These are phyloP conservation scores for Ceratobasidium sp. DNA, from an alignment of 1,284 basidiomycete genomes.

Conservation along the genomic window DNA sequence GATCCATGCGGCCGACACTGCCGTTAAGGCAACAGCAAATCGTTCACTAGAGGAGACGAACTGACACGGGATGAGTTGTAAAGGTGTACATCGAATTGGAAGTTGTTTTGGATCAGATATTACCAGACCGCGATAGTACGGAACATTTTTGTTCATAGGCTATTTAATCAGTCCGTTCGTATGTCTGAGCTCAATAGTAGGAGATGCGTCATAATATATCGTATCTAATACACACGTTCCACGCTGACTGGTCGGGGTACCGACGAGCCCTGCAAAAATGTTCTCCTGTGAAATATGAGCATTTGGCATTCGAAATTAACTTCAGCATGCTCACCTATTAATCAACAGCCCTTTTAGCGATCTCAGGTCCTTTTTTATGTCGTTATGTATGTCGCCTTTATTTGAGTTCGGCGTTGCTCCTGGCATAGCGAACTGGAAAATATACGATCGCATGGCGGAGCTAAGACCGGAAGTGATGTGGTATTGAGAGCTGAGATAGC, in stretches of 20 bases:
- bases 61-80: too few relatives aligned
- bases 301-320: not conserved
- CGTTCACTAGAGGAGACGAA: too few relatives aligned
- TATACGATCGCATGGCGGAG: slow-evolving; percentile 28
- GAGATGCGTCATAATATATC: not conserved
- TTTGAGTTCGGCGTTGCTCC: slow-evolving; percentile 1
- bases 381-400: slow-evolving; percentile 25
- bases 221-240: slow-evolving; percentile 5
- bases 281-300: slow-evolving; percentile 4
- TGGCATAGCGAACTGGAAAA: slow-evolving; percentile 35
- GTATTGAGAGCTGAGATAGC: slow-evolving; percentile 30
- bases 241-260: not conserved
- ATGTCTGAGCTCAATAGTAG: too few relatives aligned
- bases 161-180: too few relatives aligned
- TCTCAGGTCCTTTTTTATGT: slow-evolving; percentile 32
- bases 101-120: too few relatives aligned
- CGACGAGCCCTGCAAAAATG: slow-evolving; percentile 1
- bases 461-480: slow-evolving; percentile 28
- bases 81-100: too few relatives aligned
- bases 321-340: slow-evolving; percentile 11
- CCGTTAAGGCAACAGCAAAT: too few relatives aligned
- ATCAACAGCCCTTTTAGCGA: slow-evolving; percentile 17
- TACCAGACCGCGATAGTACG: too few relatives aligned
- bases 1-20: too few relatives aligned
- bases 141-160: too few relatives aligned